Evolutionary conservation across 768 basidiomycete genomes (phyloP).

Genomic region (Boletus patriciae): DNA sequence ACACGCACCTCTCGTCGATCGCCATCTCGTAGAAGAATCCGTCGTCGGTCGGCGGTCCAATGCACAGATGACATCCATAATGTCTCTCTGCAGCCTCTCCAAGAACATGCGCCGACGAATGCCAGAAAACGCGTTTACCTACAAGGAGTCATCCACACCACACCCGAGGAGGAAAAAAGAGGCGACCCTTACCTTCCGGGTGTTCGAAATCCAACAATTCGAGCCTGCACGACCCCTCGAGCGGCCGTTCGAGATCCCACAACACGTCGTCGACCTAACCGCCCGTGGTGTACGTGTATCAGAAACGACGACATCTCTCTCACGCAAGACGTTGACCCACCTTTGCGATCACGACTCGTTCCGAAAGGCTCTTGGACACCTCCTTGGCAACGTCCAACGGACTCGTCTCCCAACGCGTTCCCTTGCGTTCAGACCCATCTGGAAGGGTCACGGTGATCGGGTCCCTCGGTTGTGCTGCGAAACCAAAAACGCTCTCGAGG

Average conservation of each 20-base stretch:
- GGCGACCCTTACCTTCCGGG: constrained; percentile 59
- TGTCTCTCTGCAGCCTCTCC: constrained; percentile 96
- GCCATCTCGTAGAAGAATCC: constrained; percentile 99
- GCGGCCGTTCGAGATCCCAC: constrained; percentile 94
- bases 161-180: not conserved
- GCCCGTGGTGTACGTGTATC: not conserved
- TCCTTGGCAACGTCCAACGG: constrained; percentile 90
- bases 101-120: constrained; percentile 96
- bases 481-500: not conserved
- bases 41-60: constrained; percentile 95
- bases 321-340: constrained; percentile 34
- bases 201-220: constrained; percentile 92
- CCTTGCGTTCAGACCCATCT: constrained; percentile 83
- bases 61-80: constrained; percentile 95
- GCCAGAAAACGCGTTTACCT: constrained; percentile 99
- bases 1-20: constrained; percentile 66
- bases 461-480: constrained; percentile 68
- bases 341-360: constrained; percentile 91
- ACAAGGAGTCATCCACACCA: not conserved
- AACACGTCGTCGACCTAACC: constrained; percentile 73
- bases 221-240: constrained; percentile 81
- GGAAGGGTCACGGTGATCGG: constrained; percentile 82
- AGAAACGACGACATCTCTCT: not conserved
- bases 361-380: constrained; percentile 83
- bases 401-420: constrained; percentile 90